Evolutionary conservation across 1,139 yeast genomes (phyloP), one percentile per base, ranked within the genome.

Genomic region (Trichomonascaceae sp.): DNA sequence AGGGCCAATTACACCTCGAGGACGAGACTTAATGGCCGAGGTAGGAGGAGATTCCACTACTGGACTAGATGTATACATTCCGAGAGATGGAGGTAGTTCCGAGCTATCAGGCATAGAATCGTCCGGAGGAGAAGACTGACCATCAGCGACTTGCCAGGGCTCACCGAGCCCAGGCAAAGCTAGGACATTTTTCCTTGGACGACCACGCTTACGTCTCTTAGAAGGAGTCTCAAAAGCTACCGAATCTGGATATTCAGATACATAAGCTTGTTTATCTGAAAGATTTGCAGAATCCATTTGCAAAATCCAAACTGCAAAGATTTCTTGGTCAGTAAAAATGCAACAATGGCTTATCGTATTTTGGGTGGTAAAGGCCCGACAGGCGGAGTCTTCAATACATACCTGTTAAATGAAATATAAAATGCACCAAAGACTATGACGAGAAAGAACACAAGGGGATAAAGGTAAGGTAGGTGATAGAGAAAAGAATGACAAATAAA

Each of bases 21-120:
- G 8, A 13, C 8, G 41, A 36, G 9, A 17, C 41, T 13, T 9
- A 36, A 36, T 32, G 38, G 48, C 48, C 10, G 49, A 54, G 6
- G 60, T 57, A 38, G 50, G 52, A 1, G 61, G 61, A 13, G 61
- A 59, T 22, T 56, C 59, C 17, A 43, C 48, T 5, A 55, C 53
- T 1, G 61, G 61, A 15, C 60, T 58, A 9, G 61, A 59, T 17
- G 61, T 47, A 46, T 53, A 56, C 59, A 59, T 54, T 22, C 58
- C 60, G 45, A 59, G 49, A 2, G 60, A 54, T 9, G 61, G 61
- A 15, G 55, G 52, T 27, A 49, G 10, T 12, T 41, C 46, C 24
- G 51, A 49, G 36, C 27, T 38, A 22, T 30, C 17, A 24, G 45
- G 32, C 5, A 8, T 12, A 8, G 12, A 38, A 18, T 47, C 41